Conservation (phyloP, 495 filamentous ascomycete genomes). For the Trichoderma virens region DNA sequence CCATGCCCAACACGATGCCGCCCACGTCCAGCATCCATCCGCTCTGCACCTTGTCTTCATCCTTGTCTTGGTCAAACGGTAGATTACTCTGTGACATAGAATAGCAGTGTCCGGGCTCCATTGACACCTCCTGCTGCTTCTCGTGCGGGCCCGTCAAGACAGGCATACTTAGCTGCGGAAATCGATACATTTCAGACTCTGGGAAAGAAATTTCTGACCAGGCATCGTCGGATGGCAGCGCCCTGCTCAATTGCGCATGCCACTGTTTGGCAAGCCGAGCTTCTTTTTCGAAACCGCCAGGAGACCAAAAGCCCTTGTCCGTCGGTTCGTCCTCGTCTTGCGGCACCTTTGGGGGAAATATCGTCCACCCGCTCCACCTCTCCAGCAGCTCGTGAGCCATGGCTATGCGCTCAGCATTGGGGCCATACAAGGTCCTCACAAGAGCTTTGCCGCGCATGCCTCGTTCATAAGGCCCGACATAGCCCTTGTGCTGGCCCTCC, state of each 20-base stretch:
- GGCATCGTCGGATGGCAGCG: background rate
- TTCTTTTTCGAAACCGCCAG: background rate
- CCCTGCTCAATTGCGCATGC: background rate
- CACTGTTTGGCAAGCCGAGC: background rate
- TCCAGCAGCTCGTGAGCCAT: constrained; percentile 7
- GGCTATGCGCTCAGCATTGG: background rate
- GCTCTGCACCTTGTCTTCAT: constrained; percentile 16
- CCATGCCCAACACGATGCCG: constrained; percentile 35
- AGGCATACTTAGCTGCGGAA: background rate
- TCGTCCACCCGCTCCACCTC: constrained; percentile 7
- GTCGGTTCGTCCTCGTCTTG: background rate
- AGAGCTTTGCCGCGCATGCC: constrained; percentile 4
- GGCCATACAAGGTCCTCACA: constrained; percentile 8
- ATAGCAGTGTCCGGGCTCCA: background rate
- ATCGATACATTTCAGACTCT: background rate
- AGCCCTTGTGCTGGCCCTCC: constrained; percentile 4
- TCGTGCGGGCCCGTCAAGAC: background rate
- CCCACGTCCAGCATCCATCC: constrained; percentile 41
- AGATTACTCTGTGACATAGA: constrained; percentile 15
- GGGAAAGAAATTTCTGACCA: background rate
- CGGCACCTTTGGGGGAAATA: constrained; percentile 1
- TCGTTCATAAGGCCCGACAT: constrained; percentile 7
- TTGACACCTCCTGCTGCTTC: background rate
- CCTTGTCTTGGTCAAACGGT: constrained; percentile 17
- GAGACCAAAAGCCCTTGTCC: background rate